Evolutionary conservation across 2,329 filamentous ascomycete genomes (phyloP).

Genomic region (Sporothrix humicola): DNA sequence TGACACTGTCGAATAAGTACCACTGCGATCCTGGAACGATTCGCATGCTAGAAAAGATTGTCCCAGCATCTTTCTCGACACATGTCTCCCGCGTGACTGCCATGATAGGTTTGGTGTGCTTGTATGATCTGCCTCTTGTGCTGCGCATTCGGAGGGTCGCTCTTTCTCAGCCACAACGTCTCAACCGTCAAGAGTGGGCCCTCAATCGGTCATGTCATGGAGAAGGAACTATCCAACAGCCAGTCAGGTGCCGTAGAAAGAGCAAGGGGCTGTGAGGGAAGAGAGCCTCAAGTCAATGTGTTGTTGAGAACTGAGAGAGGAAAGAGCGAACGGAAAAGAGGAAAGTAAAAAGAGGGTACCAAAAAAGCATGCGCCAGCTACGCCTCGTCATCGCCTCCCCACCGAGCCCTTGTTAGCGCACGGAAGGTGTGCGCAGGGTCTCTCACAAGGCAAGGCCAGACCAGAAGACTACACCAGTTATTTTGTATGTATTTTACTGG

Average conservation of each 20-base stretch:
- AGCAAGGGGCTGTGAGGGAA: background rate
- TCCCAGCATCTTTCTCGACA: background rate
- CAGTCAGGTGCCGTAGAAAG: conserved; percentile 3
- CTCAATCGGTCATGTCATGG: background rate
- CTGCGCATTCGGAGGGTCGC: conserved; percentile 21
- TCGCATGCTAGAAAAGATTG: no score
- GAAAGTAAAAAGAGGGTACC: background rate
- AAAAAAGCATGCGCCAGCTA: conserved; percentile 32
- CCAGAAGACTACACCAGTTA: background rate
- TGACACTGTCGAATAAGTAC: background rate
- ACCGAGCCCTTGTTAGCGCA: conserved; percentile 31
- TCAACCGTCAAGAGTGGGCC: background rate
- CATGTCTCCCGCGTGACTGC: background rate
- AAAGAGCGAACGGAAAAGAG: background rate
- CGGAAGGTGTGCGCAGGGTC: conserved; percentile 15
- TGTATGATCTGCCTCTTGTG: conserved; percentile 21
- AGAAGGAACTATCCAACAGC: background rate
- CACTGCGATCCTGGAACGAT: no score
- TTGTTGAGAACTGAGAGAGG: background rate
- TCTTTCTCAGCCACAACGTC: conserved; percentile 33
- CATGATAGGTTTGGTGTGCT: background rate
- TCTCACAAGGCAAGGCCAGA: conserved; percentile 14
- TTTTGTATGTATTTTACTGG: background rate
- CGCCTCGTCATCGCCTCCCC: conserved; percentile 38
- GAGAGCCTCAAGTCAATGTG: background rate